Evolutionary conservation across 331 rosid species (phyloP), one percentile per base, ranked within the genome.

Genomic region (Quercus lobata): DNA sequence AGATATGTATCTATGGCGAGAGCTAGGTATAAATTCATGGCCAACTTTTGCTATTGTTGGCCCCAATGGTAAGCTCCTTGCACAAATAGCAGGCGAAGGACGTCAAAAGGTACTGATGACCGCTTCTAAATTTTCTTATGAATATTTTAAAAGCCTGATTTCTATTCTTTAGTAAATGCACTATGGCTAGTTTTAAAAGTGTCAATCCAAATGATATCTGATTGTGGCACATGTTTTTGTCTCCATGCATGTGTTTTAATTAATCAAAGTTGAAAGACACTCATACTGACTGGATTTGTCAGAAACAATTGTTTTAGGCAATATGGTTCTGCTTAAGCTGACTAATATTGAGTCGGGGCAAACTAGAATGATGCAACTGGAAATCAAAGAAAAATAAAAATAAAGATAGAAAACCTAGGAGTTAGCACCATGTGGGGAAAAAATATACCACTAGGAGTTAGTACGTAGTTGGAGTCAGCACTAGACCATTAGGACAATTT

Each of bases 61-160:
- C 54, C 99, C 99, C 49, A 82, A 82, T 46, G 97, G 98, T 69
- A 93, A 93, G 85, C 93, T 95, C 81, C 90, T 95, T 80, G 97
- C 94, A 52, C 99, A 92, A 77, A 79, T 92, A 82, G 80, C 99
- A 14, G 99, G 99, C 19, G 99, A 95, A 84, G 99, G 99, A 76
- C 97, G 25, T 85, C 88, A 82, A 84, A 91, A 95, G 99, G 99
- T 95, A 92, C 71, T 25, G 70, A 79, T 78, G 54, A 72, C 57
- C 22, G 52, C 55, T 49, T 71, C 60, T 61, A 62, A 61, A 37
- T 69, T 74, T 71, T 62, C 76, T 55, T 66, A 56, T 30, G 15
- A 53, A 57, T 54, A 65, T 80, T 57, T 73, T 63, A 22, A 78
- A 72, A 75, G 41, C 32, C 18, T 44, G 29, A 7, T 41, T 30